Evolutionary conservation across 495 filamentous ascomycete species (phyloP).

Genomic region (Podospora pseudoanserina): DNA sequence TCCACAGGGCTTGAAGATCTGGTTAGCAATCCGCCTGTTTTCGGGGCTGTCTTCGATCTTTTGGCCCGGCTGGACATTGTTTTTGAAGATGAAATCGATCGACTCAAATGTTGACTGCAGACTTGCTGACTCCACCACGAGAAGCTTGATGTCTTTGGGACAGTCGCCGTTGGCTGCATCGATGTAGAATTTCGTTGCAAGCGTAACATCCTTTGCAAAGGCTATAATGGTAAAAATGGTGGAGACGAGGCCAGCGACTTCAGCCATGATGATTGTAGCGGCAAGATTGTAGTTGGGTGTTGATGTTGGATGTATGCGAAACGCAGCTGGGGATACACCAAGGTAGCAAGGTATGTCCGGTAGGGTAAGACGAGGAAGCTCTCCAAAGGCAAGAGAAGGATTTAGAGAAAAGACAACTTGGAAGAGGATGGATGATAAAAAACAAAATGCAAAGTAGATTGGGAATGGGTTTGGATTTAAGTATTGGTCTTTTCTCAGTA

Average conservation of each 20-base stretch:
- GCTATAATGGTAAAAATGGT: background rate
- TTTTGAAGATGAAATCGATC: background rate
- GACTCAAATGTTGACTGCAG: constrained; percentile 2
- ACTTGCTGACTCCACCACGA: constrained; percentile 3
- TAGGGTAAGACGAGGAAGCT: no score
- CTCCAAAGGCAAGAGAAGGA: no score
- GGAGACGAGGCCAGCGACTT: background rate
- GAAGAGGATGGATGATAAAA: no score
- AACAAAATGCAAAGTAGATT: no score
- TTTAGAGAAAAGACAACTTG: no score
- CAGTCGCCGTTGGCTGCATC: background rate
- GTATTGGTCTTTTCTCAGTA: no score
- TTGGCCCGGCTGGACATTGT: background rate
- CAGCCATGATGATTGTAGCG: background rate
- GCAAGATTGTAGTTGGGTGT: background rate
- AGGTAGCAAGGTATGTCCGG: no score
- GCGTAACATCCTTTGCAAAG: background rate
- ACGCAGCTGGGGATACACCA: no score
- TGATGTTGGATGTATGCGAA: no score
- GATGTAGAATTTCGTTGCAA: background rate
- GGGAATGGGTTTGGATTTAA: no score
- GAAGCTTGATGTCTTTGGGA: background rate
- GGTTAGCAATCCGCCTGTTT: background rate
- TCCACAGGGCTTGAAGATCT: background rate
- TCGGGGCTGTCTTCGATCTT: background rate